Conservation (phyloP, 129 eudicot genomes). For the Scalesia atractyloides region DNA sequence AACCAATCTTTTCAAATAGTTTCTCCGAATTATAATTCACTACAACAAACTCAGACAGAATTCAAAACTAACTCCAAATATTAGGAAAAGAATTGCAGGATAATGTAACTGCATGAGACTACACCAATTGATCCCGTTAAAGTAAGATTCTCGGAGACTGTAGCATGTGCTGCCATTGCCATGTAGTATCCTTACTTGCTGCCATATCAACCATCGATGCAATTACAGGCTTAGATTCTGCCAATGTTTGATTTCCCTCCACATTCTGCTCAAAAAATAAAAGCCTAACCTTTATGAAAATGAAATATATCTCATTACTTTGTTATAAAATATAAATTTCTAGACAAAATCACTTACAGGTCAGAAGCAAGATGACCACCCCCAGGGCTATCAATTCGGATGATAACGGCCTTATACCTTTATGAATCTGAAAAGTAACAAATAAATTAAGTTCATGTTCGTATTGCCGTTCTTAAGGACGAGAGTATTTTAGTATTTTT, state of each 20-base stretch:
- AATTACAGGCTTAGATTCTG: slow-evolving; percentile 68
- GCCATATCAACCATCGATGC: slow-evolving; percentile 91
- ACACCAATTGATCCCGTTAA: slow-evolving; percentile 94
- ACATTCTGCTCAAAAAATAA: slow-evolving; percentile 54
- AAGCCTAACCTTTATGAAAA: not conserved
- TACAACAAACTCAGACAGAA: slow-evolving; percentile 26
- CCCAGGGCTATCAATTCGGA: slow-evolving; percentile 95
- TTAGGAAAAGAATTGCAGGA: not conserved
- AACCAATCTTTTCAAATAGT: slow-evolving; percentile 83
- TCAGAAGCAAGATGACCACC: slow-evolving; percentile 91
- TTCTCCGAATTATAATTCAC: slow-evolving; percentile 69
- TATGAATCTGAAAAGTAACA: slow-evolving; percentile 59
- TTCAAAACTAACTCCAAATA: not conserved
- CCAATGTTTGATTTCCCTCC: slow-evolving; percentile 80
- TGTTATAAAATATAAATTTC: not conserved
- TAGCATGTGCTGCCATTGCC: slow-evolving; percentile 85
- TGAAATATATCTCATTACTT: too few species aligned
- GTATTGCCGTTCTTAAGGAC: not conserved
- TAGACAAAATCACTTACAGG: slow-evolving; percentile 54
- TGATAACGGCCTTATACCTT: slow-evolving; percentile 72
- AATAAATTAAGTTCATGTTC: not conserved
- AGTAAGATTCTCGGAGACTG: slow-evolving; percentile 81
- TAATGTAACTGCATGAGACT: slow-evolving; percentile 42
- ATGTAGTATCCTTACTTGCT: slow-evolving; percentile 89
- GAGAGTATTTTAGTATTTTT: not conserved